Evolutionary conservation across 2,329 filamentous ascomycete genomes (phyloP).

Genomic region (Ophiostoma perfectum): DNA sequence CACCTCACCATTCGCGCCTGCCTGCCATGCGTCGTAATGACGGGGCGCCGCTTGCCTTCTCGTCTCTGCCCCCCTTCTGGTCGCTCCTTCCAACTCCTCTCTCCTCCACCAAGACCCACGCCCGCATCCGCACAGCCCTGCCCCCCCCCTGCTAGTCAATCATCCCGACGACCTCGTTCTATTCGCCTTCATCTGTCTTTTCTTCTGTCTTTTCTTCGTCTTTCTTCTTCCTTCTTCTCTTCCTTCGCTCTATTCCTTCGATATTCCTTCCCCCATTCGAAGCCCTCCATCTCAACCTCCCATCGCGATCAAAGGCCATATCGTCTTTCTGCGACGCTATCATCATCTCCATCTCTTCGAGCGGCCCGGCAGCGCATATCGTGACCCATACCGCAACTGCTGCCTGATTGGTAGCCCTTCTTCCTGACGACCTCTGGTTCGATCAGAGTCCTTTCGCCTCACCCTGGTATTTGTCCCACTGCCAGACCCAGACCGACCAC

Average conservation of each 20-base stretch:
- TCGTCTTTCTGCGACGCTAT: not conserved
- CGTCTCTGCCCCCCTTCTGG: not conserved
- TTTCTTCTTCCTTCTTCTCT: not conserved
- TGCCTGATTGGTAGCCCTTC: slow-evolving; percentile 20
- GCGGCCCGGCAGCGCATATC: not conserved
- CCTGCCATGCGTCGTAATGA: slow-evolving; percentile 7
- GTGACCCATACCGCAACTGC: slow-evolving; percentile 14
- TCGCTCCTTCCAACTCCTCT: not conserved
- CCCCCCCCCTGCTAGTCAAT: not conserved
- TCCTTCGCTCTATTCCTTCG: not conserved
- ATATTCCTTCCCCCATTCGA: not conserved
- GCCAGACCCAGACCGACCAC: not conserved
- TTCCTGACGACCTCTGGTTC: not conserved
- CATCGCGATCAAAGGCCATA: not conserved
- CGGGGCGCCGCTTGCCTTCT: slow-evolving; percentile 3
- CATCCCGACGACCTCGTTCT: not conserved
- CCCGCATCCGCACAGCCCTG: slow-evolving; percentile 7
- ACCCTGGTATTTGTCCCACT: not conserved
- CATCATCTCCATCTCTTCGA: not conserved
- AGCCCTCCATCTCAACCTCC: not conserved
- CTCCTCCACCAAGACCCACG: slow-evolving; percentile 2
- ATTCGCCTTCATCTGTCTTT: not conserved
- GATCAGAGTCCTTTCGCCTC: not conserved
- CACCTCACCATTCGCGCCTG: not conserved
- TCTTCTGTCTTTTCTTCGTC: not conserved